Conservation (phyloP, 352 stramenopile species). For the Pythium utonaiense region DNA sequence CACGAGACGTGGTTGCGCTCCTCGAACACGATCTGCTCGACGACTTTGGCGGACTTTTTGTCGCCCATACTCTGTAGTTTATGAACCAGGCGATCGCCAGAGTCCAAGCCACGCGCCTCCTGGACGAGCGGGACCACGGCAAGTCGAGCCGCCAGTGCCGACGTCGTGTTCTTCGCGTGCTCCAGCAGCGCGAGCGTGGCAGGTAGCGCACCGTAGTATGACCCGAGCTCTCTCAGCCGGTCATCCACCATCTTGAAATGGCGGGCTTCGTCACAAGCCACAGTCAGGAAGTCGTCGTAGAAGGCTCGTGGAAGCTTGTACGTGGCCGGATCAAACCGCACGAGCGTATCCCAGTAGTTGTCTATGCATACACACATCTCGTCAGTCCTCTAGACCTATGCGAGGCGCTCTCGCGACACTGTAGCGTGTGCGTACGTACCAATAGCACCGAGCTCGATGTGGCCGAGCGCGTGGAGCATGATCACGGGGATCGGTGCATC, state of each 20-base stretch:
- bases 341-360: conserved; percentile 87
- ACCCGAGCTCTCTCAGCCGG: conserved; percentile 53
- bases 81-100: conserved; percentile 67
- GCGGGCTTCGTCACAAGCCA: conserved; percentile 71
- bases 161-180: conserved; percentile 68
- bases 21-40: conserved; percentile 77
- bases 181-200: conserved; percentile 66
- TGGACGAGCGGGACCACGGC: conserved; percentile 81
- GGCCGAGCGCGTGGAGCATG: conserved; percentile 80
- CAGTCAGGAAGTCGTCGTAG: conserved; percentile 71
- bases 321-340: conserved; percentile 60
- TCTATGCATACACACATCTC: conserved; percentile 25
- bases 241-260: conserved; percentile 79
- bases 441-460: conserved; percentile 84
- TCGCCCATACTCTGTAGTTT: conserved; percentile 70
- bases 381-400: background rate
- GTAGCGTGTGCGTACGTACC: conserved; percentile 14
- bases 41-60: conserved; percentile 54
- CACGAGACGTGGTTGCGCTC: conserved; percentile 71
- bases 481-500: conserved; percentile 56
- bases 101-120: conserved; percentile 75
- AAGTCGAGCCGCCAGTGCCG: conserved; percentile 62
- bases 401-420: too few species aligned
- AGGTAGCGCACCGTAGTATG: conserved; percentile 62
- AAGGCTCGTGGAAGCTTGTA: conserved; percentile 53